phyloP scores from a whole-genome alignment of 345 rosid genomes.

The Microthlaspi erraticum region DNA sequence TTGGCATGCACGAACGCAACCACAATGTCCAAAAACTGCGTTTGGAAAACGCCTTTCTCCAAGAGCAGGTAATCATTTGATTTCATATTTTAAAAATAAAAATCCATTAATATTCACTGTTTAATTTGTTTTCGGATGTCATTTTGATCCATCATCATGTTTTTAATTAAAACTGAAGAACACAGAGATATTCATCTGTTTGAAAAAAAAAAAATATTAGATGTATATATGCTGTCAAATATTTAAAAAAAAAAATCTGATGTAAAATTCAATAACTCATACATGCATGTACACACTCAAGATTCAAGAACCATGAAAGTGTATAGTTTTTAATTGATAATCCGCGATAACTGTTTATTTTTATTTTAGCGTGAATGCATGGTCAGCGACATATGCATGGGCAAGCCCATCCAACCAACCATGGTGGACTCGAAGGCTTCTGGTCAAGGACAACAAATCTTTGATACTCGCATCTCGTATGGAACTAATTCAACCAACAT shows the following conservation, averaged over 20 bases:
- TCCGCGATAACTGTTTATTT: background rate
- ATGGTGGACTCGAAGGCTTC: constrained; percentile 24
- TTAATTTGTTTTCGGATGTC: background rate
- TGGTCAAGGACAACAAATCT: constrained; percentile 1
- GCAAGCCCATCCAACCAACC: constrained; percentile 46
- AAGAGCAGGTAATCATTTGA: constrained; percentile 50
- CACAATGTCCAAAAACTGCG: constrained; percentile 48
- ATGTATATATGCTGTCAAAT: too few relatives aligned
- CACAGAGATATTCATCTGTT: background rate
- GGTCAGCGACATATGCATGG: constrained; percentile 44
- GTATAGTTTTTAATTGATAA: background rate
- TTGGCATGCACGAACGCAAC: constrained; percentile 54
- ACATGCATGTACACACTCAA: too few relatives aligned
- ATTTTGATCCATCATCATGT: background rate
- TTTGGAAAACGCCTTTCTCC: constrained; percentile 53
- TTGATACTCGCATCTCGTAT: background rate
- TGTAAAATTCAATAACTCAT: too few relatives aligned
- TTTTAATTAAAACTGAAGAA: background rate
- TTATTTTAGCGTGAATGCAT: constrained; percentile 53
- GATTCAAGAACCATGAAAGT: too few relatives aligned
- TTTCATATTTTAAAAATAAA: background rate
- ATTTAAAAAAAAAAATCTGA: too few relatives aligned
- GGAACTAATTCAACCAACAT: background rate
- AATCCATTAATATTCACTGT: background rate
- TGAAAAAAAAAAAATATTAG: background rate